phyloP scores from a whole-genome alignment of 2,329 filamentous ascomycete genomes.

The Ophiostoma montium region DNA sequence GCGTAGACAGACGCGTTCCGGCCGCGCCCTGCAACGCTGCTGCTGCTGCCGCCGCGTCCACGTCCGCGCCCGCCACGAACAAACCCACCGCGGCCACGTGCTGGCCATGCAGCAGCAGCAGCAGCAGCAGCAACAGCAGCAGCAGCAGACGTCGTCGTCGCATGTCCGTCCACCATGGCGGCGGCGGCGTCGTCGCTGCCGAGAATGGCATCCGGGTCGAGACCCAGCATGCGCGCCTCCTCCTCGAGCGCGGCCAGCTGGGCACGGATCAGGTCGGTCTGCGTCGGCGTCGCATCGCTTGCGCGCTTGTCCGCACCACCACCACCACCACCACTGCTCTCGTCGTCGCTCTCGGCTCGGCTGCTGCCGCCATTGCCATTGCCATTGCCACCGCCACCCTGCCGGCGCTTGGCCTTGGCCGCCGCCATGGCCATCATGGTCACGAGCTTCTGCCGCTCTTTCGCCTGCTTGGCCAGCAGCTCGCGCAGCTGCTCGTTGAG shows the following conservation, averaged over 20 bases:
- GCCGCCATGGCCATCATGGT: conserved; percentile 33
- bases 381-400: no score
- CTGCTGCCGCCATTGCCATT: background rate
- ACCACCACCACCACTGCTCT: no score
- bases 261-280: conserved; percentile 53
- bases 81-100: conserved; percentile 20
- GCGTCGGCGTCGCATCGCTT: conserved; percentile 23
- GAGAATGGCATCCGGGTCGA: conserved; percentile 39
- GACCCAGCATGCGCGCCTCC: conserved; percentile 55
- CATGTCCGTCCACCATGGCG: background rate
- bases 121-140: background rate
- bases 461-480: conserved; percentile 46
- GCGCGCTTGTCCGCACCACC: no score
- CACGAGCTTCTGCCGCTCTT: conserved; percentile 47
- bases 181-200: background rate
- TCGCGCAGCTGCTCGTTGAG: conserved; percentile 51
- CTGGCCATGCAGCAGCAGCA: background rate
- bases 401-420: background rate
- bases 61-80: conserved; percentile 18
- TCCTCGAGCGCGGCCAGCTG: conserved; percentile 60
- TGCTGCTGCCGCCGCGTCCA: conserved; percentile 23
- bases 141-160: conserved; percentile 12
- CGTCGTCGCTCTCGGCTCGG: background rate
- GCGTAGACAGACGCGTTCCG: conserved; percentile 42
- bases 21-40: conserved; percentile 25